Evolutionary conservation across 2,329 filamentous ascomycete species (phyloP).

Genomic region (Orbilia blumenaviensis): DNA sequence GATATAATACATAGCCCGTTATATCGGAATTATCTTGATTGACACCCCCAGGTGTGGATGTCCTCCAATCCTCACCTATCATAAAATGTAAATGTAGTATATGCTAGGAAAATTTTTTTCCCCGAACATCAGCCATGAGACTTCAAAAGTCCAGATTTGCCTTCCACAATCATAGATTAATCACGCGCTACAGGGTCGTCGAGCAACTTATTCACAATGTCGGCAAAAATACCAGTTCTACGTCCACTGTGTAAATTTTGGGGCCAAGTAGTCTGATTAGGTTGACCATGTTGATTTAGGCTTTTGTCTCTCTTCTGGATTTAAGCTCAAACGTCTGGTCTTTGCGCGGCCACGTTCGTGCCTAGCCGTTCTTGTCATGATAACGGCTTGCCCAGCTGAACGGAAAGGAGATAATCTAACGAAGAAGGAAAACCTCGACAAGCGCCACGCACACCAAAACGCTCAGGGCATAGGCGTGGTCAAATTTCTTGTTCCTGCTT

Average conservation of each 20-base stretch:
- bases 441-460: constrained; percentile 26
- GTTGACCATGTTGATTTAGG: constrained; percentile 42
- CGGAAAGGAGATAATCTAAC: constrained; percentile 16
- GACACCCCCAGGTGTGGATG: constrained; percentile 13
- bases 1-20: constrained; percentile 12
- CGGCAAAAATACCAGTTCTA: constrained; percentile 30
- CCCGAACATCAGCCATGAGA: constrained; percentile 14
- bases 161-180: constrained; percentile 21
- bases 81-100: too few relatives aligned
- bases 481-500: constrained; percentile 43
- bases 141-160: constrained; percentile 13
- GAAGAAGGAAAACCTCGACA: constrained; percentile 22
- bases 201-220: constrained; percentile 4
- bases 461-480: constrained; percentile 41
- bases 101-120: constrained; percentile 25
- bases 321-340: constrained; percentile 36
- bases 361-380: background rate
- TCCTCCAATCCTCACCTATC: background rate
- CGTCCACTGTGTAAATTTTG: background rate
- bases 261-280: constrained; percentile 19
- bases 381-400: constrained; percentile 25
- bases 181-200: constrained; percentile 45
- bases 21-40: constrained; percentile 26
- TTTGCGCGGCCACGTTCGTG: constrained; percentile 22
- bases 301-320: constrained; percentile 33